Conservation (phyloP, 495 filamentous ascomycete species). For the Daldinia caldariorum region DNA sequence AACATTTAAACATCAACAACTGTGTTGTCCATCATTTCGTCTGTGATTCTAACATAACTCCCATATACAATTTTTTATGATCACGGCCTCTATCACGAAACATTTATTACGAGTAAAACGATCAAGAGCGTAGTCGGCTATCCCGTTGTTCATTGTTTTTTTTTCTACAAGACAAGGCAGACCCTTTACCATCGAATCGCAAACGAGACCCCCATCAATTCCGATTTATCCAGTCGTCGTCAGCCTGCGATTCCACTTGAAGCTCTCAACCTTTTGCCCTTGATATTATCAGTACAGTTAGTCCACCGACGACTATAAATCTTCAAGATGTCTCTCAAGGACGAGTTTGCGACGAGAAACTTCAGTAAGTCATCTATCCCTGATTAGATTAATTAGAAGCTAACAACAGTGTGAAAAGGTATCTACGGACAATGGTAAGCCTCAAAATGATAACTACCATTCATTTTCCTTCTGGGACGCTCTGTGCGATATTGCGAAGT, state of each 20-base stretch:
- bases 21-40: slow-evolving; percentile 11
- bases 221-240: slow-evolving; percentile 39
- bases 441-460: background rate
- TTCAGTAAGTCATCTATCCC: slow-evolving; percentile 78
- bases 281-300: slow-evolving; percentile 20
- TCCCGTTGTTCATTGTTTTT: background rate
- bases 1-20: slow-evolving; percentile 31
- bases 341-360: slow-evolving; percentile 93
- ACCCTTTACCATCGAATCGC: slow-evolving; percentile 24
- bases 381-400: slow-evolving; percentile 17
- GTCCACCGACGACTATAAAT: slow-evolving; percentile 5
- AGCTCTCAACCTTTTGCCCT: background rate
- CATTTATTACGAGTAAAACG: slow-evolving; percentile 25
- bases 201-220: slow-evolving; percentile 20
- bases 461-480: background rate
- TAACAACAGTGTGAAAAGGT: slow-evolving; percentile 64
- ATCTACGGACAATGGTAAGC: slow-evolving; percentile 99
- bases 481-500: slow-evolving; percentile 2
- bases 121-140: slow-evolving; percentile 13
- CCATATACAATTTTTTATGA: slow-evolving; percentile 10
- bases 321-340: slow-evolving; percentile 62
- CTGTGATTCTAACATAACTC: background rate
- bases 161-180: background rate
- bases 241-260: slow-evolving; percentile 13
- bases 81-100: slow-evolving; percentile 10